Evolutionary conservation across 257 asterid genomes (phyloP).

Genomic region (Echium plantagineum): DNA sequence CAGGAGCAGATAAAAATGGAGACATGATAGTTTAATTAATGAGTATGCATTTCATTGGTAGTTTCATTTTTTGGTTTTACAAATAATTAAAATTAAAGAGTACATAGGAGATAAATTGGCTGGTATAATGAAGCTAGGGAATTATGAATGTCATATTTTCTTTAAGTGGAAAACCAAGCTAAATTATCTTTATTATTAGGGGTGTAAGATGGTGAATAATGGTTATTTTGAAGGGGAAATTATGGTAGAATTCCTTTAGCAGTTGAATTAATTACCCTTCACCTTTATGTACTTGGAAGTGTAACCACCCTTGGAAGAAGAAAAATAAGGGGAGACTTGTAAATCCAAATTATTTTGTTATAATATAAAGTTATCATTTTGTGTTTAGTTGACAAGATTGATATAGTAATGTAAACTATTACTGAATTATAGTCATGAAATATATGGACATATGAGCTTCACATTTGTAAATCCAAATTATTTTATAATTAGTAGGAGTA

Average conservation of each 20-base stretch:
- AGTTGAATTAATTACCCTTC: neutral
- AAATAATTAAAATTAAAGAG: neutral
- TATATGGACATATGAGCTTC: no score
- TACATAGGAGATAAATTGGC: neutral
- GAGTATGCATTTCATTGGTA: neutral
- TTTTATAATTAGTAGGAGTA: no score
- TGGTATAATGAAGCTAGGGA: neutral
- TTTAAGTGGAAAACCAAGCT: neutral
- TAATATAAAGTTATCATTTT: no score
- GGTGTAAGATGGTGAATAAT: no score
- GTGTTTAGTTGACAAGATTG: no score
- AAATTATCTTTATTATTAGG: neutral
- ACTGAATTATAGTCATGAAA: no score
- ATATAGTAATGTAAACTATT: no score
- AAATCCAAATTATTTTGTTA: neutral
- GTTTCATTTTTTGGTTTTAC: neutral
- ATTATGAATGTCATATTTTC: neutral
- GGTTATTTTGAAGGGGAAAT: neutral
- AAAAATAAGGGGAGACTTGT: neutral
- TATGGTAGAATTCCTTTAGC: no score
- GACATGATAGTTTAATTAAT: neutral
- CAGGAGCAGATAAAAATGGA: neutral
- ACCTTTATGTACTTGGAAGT: neutral
- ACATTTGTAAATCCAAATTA: no score
- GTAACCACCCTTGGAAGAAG: neutral